Percentiles rank a stretch among this genome's conserved stretches.
Evolutionary conservation across 2,329 filamentous ascomycete genomes (phyloP).

Genomic region (Colletotrichum horii): DNA sequence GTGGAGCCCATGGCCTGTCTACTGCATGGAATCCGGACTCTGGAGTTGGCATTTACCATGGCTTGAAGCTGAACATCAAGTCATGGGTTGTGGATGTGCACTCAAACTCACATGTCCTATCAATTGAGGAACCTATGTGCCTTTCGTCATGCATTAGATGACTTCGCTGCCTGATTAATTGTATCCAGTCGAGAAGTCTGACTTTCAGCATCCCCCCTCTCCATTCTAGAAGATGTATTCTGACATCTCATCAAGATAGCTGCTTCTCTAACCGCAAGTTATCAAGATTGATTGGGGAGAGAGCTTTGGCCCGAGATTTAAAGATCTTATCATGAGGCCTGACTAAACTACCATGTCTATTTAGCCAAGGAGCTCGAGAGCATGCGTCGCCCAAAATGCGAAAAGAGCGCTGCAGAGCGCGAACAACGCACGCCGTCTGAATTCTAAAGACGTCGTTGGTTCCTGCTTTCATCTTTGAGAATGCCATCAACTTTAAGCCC

Average conservation of each 20-base stretch:
- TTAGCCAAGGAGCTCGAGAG: neutral
- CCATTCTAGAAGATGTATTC: neutral
- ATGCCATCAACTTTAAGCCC: neutral
- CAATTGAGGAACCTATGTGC: too few relatives aligned
- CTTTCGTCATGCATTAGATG: too few relatives aligned
- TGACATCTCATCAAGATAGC: neutral
- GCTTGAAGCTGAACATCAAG: too few relatives aligned
- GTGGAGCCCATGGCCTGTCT: too few relatives aligned
- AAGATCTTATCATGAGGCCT: neutral
- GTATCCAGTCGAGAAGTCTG: too few relatives aligned
- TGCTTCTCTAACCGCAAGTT: rapidly evolving
- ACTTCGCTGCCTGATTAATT: too few relatives aligned
- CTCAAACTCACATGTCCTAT: too few relatives aligned
- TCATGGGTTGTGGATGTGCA: too few relatives aligned
- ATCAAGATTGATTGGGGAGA: neutral
- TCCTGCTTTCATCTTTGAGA: neutral
- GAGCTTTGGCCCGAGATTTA: neutral
- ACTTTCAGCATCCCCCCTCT: too few relatives aligned
- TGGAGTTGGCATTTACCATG: too few relatives aligned
- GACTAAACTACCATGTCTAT: neutral
- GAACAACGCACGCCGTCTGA: neutral
- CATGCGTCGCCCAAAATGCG: neutral
- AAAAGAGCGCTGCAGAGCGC: neutral
- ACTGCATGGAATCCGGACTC: too few relatives aligned
- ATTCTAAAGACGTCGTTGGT: neutral